Conservation (phyloP, 805 yeast species). For the Clavispora vitiphila region DNA sequence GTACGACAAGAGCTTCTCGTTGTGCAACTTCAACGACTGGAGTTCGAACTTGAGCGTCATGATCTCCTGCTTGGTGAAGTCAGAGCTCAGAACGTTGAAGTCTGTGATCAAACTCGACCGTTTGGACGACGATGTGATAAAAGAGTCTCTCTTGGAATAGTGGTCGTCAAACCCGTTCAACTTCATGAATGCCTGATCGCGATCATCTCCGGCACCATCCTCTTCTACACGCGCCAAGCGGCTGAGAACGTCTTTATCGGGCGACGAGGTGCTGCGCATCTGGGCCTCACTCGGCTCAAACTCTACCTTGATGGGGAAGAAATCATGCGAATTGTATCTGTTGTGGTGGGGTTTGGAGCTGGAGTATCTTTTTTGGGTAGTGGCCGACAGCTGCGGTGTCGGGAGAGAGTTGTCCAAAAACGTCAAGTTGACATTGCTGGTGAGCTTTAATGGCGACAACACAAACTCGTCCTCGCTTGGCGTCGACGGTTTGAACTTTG, state of each 20-base stretch:
- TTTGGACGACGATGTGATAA: conserved; percentile 26
- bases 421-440: conserved; percentile 18
- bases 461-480: conserved; percentile 28
- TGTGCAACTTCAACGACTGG: conserved; percentile 49
- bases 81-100: conserved; percentile 17
- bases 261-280: conserved; percentile 24
- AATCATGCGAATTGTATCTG: conserved; percentile 39
- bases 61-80: conserved; percentile 42
- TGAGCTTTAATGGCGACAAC: conserved; percentile 38
- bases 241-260: conserved; percentile 18
- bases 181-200: conserved; percentile 24
- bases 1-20: conserved; percentile 51
- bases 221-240: conserved; percentile 14
- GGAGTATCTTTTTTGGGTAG: conserved; percentile 21
- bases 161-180: conserved; percentile 22
- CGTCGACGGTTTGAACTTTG: conserved; percentile 19
- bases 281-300: conserved; percentile 25
- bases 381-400: conserved; percentile 5
- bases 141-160: conserved; percentile 10
- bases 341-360: conserved; percentile 30
- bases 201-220: conserved; percentile 13
- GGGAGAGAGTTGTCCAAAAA: conserved; percentile 13
- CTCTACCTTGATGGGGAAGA: conserved; percentile 40
- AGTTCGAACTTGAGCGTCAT: conserved; percentile 49
- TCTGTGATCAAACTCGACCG: conserved; percentile 26